Evolutionary conservation across 2,329 filamentous ascomycete species (phyloP), one percentile per base, ranked within the genome.

Genomic region (Diplodia seriata): DNA sequence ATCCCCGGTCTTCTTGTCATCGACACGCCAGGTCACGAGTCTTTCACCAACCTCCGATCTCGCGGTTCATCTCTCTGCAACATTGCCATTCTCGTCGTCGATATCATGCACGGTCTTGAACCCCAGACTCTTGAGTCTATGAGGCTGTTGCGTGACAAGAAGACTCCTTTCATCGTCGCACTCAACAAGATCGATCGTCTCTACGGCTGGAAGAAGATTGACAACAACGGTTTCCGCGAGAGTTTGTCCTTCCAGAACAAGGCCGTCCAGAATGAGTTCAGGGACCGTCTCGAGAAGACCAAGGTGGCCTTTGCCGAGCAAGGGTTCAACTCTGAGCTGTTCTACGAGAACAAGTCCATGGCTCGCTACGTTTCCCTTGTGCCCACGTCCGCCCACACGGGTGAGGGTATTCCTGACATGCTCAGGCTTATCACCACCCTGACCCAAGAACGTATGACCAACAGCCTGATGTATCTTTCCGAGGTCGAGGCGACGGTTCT

Each of bases 111-210:
- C 87, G 96, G 96, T 78, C 87, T 99, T 56, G 95, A 99, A 81
- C 94, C 91, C 20, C 95, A 99, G 81, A 99, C 95, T 18, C 86
- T 98, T 38, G 96, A 99, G 82, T 99, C 95, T 1, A 98, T 99
- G 93, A 91, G 89, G 73, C 84, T 99, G 71, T 88, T 99, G 64
- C 89, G 94, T 76, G 94, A 97, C 75, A 88, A 93, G 75, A 96
- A 95, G 82, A 99, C 95, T 26, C 95, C 95, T 5, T 99, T 99
- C 84, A 97, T 99, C 73, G 96, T 99, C 50, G 96, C 96, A 1
- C 85, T 99, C 77, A 99, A 99, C 90, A 99, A 99, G 86, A 98
- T 99, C 73, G 95, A 99, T 88, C 93, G 95, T 87, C 89, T 99
- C 18, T 99, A 97, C 78, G 93, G 93, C 78, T 99, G 96, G 95